Percentiles rank a stretch among this genome's conserved stretches.
Conservation (phyloP, 768 basidiomycete genomes). For the Lentinula edodes region DNA sequence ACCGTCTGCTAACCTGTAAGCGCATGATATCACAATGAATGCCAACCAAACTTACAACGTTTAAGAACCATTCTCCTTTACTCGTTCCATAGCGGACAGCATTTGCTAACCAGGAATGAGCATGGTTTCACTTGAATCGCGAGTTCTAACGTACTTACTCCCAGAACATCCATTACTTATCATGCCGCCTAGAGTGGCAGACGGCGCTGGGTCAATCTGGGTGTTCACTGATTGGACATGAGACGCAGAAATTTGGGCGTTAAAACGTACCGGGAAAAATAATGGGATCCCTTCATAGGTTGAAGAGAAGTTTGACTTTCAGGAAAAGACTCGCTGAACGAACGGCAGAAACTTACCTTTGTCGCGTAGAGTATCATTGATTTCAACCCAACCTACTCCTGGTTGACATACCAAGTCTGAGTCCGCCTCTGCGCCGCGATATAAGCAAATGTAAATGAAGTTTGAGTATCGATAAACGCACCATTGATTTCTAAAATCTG, state of each 20-base stretch:
- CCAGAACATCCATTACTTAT: slow-evolving; percentile 83
- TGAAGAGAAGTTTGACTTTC: background rate
- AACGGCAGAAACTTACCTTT: slow-evolving; percentile 34
- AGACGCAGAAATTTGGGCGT: background rate
- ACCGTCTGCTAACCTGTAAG: slow-evolving; percentile 52
- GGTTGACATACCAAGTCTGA: slow-evolving; percentile 73
- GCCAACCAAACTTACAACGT: slow-evolving; percentile 45
- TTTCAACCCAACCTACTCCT: slow-evolving; percentile 64
- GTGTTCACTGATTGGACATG: background rate
- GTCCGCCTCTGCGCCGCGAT: slow-evolving; percentile 46
- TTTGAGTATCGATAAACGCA: slow-evolving; percentile 13
- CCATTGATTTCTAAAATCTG: slow-evolving; percentile 71
- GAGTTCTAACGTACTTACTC: slow-evolving; percentile 36
- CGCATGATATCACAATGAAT: background rate
- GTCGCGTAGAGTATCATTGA: slow-evolving; percentile 62
- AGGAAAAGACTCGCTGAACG: background rate
- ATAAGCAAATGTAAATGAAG: background rate
- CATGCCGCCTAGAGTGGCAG: slow-evolving; percentile 85
- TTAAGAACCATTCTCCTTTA: slow-evolving; percentile 87
- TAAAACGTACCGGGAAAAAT: slow-evolving; percentile 68
- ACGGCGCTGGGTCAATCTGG: slow-evolving; percentile 72
- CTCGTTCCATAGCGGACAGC: slow-evolving; percentile 87
- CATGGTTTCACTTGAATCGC: background rate
- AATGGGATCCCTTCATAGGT: slow-evolving; percentile 55
- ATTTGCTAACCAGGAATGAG: slow-evolving; percentile 42